phyloP scores from a whole-genome alignment of 768 basidiomycete genomes.

The Chalciporus piperatus region DNA sequence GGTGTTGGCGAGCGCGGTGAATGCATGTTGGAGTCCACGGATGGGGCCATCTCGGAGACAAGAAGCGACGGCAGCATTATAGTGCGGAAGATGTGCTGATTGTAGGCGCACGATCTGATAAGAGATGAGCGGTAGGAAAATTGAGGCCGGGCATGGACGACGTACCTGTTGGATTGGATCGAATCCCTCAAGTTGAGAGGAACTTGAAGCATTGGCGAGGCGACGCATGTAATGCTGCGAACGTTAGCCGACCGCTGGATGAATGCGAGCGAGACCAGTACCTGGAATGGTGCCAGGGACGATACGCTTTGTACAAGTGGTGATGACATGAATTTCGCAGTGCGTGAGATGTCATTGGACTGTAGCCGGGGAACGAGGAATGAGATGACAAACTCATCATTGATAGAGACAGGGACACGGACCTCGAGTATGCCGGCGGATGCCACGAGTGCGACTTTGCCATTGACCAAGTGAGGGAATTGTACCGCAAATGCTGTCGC shows the following conservation, averaged over 20 bases:
- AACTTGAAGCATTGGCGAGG: constrained; percentile 38
- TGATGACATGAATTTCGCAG: constrained; percentile 75
- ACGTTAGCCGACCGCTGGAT: neutral
- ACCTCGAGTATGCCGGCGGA: constrained; percentile 71
- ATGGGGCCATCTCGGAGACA: constrained; percentile 71
- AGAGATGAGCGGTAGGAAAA: neutral
- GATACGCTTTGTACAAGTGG: constrained; percentile 68
- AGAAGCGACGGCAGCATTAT: constrained; percentile 74
- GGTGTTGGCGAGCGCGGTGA: constrained; percentile 47
- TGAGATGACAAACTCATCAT: neutral
- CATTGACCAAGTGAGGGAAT: constrained; percentile 70
- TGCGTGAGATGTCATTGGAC: constrained; percentile 67
- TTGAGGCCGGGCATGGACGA: neutral
- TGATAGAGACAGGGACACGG: constrained; percentile 4
- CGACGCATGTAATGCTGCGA: constrained; percentile 50
- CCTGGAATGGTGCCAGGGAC: constrained; percentile 59
- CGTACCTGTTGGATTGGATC: constrained; percentile 45
- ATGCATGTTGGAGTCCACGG: constrained; percentile 56
- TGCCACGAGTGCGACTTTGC: constrained; percentile 64
- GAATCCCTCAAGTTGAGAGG: constrained; percentile 14
- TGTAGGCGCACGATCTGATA: constrained; percentile 69
- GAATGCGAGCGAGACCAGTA: constrained; percentile 26
- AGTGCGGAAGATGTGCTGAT: constrained; percentile 72
- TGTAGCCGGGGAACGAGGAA: constrained; percentile 18
- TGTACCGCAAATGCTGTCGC: constrained; percentile 66